Evolutionary conservation across 2,329 filamentous ascomycete genomes (phyloP).

Genomic region (Cordyceps sp.): DNA sequence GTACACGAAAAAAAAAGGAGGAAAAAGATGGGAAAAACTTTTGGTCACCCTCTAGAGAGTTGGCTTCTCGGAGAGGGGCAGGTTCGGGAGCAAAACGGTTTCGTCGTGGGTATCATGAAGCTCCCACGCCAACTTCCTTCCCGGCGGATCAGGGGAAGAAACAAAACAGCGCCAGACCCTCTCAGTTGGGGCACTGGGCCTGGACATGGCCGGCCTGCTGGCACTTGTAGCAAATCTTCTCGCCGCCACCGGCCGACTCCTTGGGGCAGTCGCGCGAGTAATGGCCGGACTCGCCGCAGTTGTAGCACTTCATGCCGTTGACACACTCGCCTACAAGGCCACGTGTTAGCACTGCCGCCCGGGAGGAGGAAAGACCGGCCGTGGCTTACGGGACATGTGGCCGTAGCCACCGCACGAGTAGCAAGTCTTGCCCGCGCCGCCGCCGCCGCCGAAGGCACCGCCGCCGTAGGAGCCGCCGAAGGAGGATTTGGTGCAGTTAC

Average conservation of each 20-base stretch:
- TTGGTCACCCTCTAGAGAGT: conserved; percentile 2
- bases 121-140: conserved; percentile 21
- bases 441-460: conserved; percentile 21
- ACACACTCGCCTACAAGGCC: conserved; percentile 61
- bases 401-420: conserved; percentile 96
- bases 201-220: conserved; percentile 76
- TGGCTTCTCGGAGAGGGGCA: conserved; percentile 4
- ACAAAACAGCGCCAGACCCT: conserved; percentile 7
- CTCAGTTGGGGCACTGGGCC: conserved; percentile 71
- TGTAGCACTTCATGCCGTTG: conserved; percentile 99
- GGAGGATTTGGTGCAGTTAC: conserved; percentile 61
- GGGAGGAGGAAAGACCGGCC: no score
- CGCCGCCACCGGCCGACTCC: conserved; percentile 64
- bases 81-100: conserved; percentile 7
- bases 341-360: conserved; percentile 6
- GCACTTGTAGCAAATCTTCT: conserved; percentile 99
- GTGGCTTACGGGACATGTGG: conserved; percentile 67
- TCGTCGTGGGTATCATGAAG: conserved; percentile 25
- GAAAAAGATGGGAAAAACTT: neutral
- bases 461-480: conserved; percentile 30
- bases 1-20: conserved; percentile 10
- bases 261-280: conserved; percentile 92
- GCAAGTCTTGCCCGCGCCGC: conserved; percentile 63
- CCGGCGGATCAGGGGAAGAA: conserved; percentile 8
- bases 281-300: conserved; percentile 89